Evolutionary conservation across 2,329 filamentous ascomycete species (phyloP), one percentile per base, ranked within the genome.

Genomic region (Colletotrichum salicis): DNA sequence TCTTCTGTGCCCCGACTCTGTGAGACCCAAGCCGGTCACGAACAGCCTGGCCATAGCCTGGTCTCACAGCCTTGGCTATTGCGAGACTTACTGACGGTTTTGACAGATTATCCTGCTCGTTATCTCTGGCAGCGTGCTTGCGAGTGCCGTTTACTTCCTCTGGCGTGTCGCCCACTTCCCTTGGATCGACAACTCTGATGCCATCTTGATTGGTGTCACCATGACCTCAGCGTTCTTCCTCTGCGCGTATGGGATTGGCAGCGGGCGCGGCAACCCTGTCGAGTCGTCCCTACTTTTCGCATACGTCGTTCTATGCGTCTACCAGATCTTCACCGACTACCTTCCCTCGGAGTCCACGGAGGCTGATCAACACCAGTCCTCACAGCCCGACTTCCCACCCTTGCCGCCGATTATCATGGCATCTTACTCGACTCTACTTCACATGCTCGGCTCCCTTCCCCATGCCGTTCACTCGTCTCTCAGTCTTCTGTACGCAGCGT

Each of bases 271-370:
- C 73, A 99, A 97, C 78, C 94, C 96, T 79, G 54, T 73, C 63
- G 71, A 71, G 37, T 71, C 71, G n/a, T 73, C 68, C 5, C 63
- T 73, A 4, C 68, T 73, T 7, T 73, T 73, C 74, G 96, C 96
- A 78, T 99, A 99, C 82, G 91, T 98, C 73, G 96, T 97, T n/a
- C 91, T 99, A 74, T 98, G 96, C 85, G 93, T 98, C 79, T 99
- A 98, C 84, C 96, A 99, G 82, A 98, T 98, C 81, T 98, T 98
- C 82, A 99, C 96, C 77, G 96, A 99, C 83, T 98, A 98, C 83
- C 90, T 96, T 76, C 95, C 96, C 3, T 95, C 93, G 5, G 82
- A 88, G 22, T 90, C 88, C n/a, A 85, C 88, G 33, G 84, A 86
- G 3, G 82, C 86, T 4, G 87, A 87, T 58, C 83, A 84, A 71